Evolutionary conservation across 371 early-diverging fungal genomes (phyloP), one percentile per base, ranked within the genome.

Genomic region (Apophysomyces variabilis): DNA sequence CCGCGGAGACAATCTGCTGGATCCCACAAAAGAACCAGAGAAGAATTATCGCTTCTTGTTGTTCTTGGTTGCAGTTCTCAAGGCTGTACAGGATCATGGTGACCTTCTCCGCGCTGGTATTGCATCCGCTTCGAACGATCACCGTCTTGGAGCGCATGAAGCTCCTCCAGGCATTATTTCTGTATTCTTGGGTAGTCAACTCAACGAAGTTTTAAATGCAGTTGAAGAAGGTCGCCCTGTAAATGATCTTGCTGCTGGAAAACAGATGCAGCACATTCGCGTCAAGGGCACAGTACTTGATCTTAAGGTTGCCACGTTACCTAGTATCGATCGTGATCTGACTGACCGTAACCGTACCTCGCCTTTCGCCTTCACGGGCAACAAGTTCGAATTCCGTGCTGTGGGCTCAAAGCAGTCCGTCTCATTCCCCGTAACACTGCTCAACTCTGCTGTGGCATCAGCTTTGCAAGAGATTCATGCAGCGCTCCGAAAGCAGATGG

Each of bases 301-400:
- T 78, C 86, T 98, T 69, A 97, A 96, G 91, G 94, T 97, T 38
- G 87, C 96, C 38, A 88, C 91, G 11, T 86, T 99, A 50, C 98
- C 99, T 65, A 82, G 82, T 71, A 96, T 99, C 72, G 76, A 93
- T 35, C 95, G 97, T 79, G 99, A 99, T 77, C 78, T 96, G 78
- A 97, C 98, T n/a, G 99, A 99, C 78, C 95, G 99, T 78, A 99
- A 99, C 91, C 93, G 98, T 72, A 99, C 99, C 36, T 97, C 97
- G 58, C 97, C 99, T 37, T 97, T 99, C 70, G 99, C 99, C 62
- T 99, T 98, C 86, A 99, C 98, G 64, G 98, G 98, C 65, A 97
- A 99, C 93, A 99, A 99, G 89, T 97, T 99, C 70, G 99, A 99
- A 85, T 99, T 98, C 96, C 93, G 99, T 82, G 97, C 98, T 64